phyloP scores from a whole-genome alignment of 495 filamentous ascomycete genomes.

The Venustampulla echinocandica region DNA sequence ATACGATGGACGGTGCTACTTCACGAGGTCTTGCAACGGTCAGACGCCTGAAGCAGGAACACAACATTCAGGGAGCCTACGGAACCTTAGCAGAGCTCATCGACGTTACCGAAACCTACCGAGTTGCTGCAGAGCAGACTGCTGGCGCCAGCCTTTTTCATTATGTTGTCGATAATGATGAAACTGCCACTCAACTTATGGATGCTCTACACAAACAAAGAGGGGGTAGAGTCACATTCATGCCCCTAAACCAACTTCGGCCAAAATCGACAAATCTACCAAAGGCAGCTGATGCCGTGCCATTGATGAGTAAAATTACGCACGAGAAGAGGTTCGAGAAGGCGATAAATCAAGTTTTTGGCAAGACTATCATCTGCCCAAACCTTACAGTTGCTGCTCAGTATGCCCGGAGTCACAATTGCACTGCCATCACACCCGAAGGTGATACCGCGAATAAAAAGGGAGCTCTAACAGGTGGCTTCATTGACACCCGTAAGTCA shows the following conservation, averaged over 20 bases:
- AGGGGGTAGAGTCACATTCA: slow-evolving; percentile 86
- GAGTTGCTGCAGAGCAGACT: slow-evolving; percentile 84
- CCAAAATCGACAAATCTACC: slow-evolving; percentile 65
- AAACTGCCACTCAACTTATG: slow-evolving; percentile 72
- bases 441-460: slow-evolving; percentile 91
- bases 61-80: slow-evolving; percentile 78
- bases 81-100: slow-evolving; percentile 89
- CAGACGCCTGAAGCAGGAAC: slow-evolving; percentile 64
- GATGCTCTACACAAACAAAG: slow-evolving; percentile 70
- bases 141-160: slow-evolving; percentile 92
- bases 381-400: slow-evolving; percentile 76
- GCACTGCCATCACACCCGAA: slow-evolving; percentile 88
- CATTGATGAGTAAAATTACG: slow-evolving; percentile 77
- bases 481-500: slow-evolving; percentile 72
- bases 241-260: slow-evolving; percentile 77
- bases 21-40: slow-evolving; percentile 76
- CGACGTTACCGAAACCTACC: slow-evolving; percentile 74
- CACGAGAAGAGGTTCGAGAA: slow-evolving; percentile 70
- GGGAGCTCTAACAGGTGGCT: slow-evolving; percentile 91
- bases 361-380: slow-evolving; percentile 89
- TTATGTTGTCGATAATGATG: slow-evolving; percentile 89
- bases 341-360: slow-evolving; percentile 90
- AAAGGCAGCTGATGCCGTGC: slow-evolving; percentile 74
- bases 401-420: slow-evolving; percentile 81
- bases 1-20: slow-evolving; percentile 84